Base-by-base conservation (phyloP, 352 stramenopile species). In the Peronospora tabacina region DNA sequence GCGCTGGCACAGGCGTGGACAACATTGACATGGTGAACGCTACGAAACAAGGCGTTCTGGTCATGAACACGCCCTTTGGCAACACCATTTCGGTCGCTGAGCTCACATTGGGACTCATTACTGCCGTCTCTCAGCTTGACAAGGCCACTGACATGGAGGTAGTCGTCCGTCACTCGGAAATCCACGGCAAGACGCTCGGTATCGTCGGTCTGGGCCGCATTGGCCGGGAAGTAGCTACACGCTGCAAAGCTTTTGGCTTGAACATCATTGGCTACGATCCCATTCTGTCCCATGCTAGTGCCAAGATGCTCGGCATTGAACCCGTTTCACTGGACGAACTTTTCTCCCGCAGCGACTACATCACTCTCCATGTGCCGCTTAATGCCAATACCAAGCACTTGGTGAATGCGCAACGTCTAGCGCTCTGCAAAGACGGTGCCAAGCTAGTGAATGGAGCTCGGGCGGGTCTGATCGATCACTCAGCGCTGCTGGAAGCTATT, bases 41-140 rank as follows among this genome's bases (percentile, higher is more conserved):
- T 35, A 97, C 90, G 15, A 89, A 88, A 53, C 71, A 89, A 44
- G 78, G 95, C 47, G 94, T 98, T 54, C 78, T 97, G 36, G 95
- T 98, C 41, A 95, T 98, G 61, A 98, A 98, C 68, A 97, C 95
- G 35, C 94, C 94, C 7, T 90, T 87, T 33, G 94, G 91, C 22
- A 98, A 98, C 78, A 96, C 91, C 36, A 87, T 97, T 49, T 95
- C 90, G 24, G 90, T 95, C 16, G 95, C 96, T 1, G 95, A 98
- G 68, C 76, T 98, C 52, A 91, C 96, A 10, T 54, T 98, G 17
- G 93, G 87, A 12, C 80, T 95, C 35, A 82, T 98, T 48, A 63
- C 96, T 7, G 59, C 68, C 5, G 72, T 90, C n/a, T 90, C 79
- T 17, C 56, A 62, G 4, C 30, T 73, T 15, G 53, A 55, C 3